phyloP scores from a whole-genome alignment of 768 basidiomycete genomes.

The Boletales sp. region DNA sequence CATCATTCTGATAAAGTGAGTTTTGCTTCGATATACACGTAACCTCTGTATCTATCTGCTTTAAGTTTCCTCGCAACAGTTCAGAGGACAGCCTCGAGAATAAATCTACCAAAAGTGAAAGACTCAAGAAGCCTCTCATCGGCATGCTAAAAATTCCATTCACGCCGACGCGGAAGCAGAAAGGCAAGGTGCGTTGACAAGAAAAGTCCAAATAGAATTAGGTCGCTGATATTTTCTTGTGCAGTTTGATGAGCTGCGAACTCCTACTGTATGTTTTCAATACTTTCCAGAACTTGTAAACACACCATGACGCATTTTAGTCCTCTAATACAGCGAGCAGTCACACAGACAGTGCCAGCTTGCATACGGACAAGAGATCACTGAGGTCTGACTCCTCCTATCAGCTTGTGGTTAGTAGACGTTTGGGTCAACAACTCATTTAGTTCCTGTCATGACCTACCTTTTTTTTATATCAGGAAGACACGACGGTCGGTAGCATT shows the following conservation, averaged over 20 bases:
- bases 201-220: not conserved
- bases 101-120: not conserved
- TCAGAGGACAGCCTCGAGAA: not conserved
- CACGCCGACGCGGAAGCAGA: not conserved
- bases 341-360: not conserved
- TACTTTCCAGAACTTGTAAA: not conserved
- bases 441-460: not conserved
- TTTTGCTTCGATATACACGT: not conserved
- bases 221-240: not conserved
- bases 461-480: not conserved
- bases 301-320: not conserved
- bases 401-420: not conserved
- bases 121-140: not conserved
- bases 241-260: slow-evolving; percentile 1
- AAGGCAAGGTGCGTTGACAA: slow-evolving; percentile 1
- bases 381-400: not conserved
- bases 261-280: slow-evolving; percentile 5
- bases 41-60: not conserved
- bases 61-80: not conserved
- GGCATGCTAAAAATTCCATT: not conserved
- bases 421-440: not conserved
- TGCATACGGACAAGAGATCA: not conserved
- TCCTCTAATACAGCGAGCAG: not conserved
- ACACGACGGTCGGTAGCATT: not conserved
- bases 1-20: not conserved